Base-by-base conservation (phyloP, 2,329 filamentous ascomycete species). In the Talaromyces sp. region DNA sequence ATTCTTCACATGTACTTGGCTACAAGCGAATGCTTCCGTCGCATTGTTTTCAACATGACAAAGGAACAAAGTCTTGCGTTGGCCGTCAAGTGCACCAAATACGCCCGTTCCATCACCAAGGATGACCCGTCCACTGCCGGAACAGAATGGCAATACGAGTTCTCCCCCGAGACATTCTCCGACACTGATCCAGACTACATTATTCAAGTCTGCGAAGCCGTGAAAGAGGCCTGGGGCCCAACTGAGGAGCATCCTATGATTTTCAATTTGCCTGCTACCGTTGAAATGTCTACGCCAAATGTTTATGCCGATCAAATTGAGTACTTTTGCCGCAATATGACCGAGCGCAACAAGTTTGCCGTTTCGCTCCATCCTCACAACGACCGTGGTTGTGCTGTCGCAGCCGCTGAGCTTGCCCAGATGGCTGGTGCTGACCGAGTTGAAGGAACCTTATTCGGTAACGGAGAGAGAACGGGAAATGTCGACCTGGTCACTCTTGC, bases 361-460 rank as follows among this genome's bases (percentile, higher is more conserved):
- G 90, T 98, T 9, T 96, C 91, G 67, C 85, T 98, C 62, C 95
- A 98, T 77, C 91, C 92, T 9, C 94, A 99, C 80, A 98, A 98
- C 75, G 95, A 98, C 77, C 86, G 95, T 68, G 94, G 94, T 24
- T 96, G 91, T 71, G 93, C 92, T 3, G 88, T 95, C 16, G 94
- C 94, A 0, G 93, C 93, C 0, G 91, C 94, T 10, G 94, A 98
- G 76, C 79, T 98, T 72, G 94, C 90, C 7, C 93, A 97, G 78
- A 97, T 98, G 93, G 95, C 93, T 19, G 95, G 94, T 62, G 95
- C 93, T 41, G 92, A 97, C 78, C 84, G 95, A 75, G 94, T 98
- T 14, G 94, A 98, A 78, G 94, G 94, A 54, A 97, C 92, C 68
- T 83, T 97, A 45, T 96, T 97, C 74, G 93, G 93, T 61, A 98